phyloP scores from a whole-genome alignment of 352 stramenopile genomes.

The Phytophthora agathidicida region DNA sequence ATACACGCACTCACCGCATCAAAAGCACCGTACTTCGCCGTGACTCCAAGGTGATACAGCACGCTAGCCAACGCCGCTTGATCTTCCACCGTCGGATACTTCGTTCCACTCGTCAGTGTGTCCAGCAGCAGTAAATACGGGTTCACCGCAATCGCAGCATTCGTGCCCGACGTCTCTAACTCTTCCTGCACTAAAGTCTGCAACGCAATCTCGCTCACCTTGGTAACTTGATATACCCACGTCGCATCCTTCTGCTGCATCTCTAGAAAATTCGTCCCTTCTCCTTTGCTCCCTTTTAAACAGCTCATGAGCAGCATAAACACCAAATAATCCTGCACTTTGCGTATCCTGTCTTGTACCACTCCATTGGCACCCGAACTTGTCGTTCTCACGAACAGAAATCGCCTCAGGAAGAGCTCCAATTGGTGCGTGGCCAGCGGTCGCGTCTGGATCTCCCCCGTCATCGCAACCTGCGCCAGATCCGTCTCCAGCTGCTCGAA shows the following conservation, averaged over 20 bases:
- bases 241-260: conserved; percentile 37
- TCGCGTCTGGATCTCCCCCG: conserved; percentile 36
- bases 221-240: conserved; percentile 58
- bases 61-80: conserved; percentile 25
- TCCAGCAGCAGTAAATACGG: conserved; percentile 61
- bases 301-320: conserved; percentile 66
- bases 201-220: conserved; percentile 52
- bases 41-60: conserved; percentile 34
- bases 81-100: conserved; percentile 30
- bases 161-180: conserved; percentile 15
- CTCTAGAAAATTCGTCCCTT: conserved; percentile 33
- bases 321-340: conserved; percentile 65
- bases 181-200: conserved; percentile 34
- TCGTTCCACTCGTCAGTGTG: conserved; percentile 41
- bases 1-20: conserved; percentile 43
- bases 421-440: conserved; percentile 35
- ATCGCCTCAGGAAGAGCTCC: conserved; percentile 43
- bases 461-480: conserved; percentile 37
- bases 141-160: conserved; percentile 25
- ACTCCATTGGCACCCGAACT: background rate
- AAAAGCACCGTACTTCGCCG: conserved; percentile 33
- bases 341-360: conserved; percentile 45
- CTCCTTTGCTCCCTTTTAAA: conserved; percentile 32
- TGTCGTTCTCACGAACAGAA: conserved; percentile 45
- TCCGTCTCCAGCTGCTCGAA: conserved; percentile 52